Base-by-base conservation (phyloP, 176 grass and related monocot genomes). In the Oryza australiensis region DNA sequence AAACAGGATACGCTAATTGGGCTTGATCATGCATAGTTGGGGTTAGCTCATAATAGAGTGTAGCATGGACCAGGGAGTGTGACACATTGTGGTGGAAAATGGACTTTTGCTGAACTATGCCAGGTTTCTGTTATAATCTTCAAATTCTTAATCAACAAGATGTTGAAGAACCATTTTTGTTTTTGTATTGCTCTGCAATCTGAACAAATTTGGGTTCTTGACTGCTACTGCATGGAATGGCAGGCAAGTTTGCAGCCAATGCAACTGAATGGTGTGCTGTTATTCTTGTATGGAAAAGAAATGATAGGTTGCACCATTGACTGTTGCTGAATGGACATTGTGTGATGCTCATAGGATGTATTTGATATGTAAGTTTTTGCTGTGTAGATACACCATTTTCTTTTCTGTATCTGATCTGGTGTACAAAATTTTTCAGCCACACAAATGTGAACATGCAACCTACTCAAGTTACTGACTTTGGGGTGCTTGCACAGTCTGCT, bases 371-470 rank as follows among this genome's bases (percentile, higher is more conserved):
- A 57, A 4, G 12, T 53, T 11, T 10, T 65, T 53, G 49, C 62
- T 7, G 2, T 38, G 26, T 41, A 70, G 1, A 35, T 27, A 1
- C 32, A 79, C 62, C 65, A 35, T 76, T 84, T 91, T 70, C 23
- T 70, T 18, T 9, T 9, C 30, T 4, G 33, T 46, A 14, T 67
- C 20, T 88, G 24, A 85, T 74, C 65, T 80, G 41, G 16, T 67
- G 45, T 73, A 55, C 16, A 57, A 41, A 64, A 1, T 13, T 70
- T 83, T 89, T 75, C 81, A 89, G 89, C 72, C 74, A 74, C 73
- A 82, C 77, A 68, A 76, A 86, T 67, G 74, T 87, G 81, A 89
- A 86, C 85, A 92, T 94, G 91, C 91, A 88, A 66, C 85, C 75
- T 70, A 88, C 91, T 63, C 76, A 48, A 80, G 74, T 92, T 69